Evolutionary conservation across 176 grass and related monocot genomes (phyloP).

Genomic region (Paspalum notatum): DNA sequence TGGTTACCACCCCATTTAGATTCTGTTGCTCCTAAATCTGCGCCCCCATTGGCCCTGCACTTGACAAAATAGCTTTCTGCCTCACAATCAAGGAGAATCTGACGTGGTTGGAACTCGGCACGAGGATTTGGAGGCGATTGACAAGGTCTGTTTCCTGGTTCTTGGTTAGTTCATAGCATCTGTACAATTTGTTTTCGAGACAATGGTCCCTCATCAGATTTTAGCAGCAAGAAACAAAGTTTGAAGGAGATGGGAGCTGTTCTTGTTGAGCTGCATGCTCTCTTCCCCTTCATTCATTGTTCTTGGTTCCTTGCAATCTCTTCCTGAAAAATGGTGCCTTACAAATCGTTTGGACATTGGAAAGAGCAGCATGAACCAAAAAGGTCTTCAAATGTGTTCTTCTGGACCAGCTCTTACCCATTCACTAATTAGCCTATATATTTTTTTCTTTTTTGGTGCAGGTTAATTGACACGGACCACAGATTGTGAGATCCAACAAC

Average conservation of each 20-base stretch:
- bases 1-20: constrained; percentile 39
- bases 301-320: constrained; percentile 8
- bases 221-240: neutral
- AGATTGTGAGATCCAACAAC: constrained; percentile 25
- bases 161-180: neutral
- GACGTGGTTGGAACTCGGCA: constrained; percentile 19
- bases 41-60: constrained; percentile 20
- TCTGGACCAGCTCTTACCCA: neutral
- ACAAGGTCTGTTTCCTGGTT: constrained; percentile 28
- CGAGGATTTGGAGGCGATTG: constrained; percentile 24
- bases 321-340: neutral
- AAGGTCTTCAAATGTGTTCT: constrained; percentile 23
- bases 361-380: neutral
- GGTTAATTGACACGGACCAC: neutral
- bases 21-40: constrained; percentile 50
- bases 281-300: constrained; percentile 12
- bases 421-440: no score
- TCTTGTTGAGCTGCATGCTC: neutral
- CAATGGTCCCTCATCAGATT: neutral
- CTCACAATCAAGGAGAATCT: constrained; percentile 10
- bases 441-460: neutral
- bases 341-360: neutral
- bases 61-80: constrained; percentile 9
- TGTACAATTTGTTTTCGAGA: neutral
- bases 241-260: constrained; percentile 11